Percentiles rank a stretch among this genome's conserved stretches.
Evolutionary conservation across 257 asterid genomes (phyloP).

Genomic region (Solanum chiquidenum): DNA sequence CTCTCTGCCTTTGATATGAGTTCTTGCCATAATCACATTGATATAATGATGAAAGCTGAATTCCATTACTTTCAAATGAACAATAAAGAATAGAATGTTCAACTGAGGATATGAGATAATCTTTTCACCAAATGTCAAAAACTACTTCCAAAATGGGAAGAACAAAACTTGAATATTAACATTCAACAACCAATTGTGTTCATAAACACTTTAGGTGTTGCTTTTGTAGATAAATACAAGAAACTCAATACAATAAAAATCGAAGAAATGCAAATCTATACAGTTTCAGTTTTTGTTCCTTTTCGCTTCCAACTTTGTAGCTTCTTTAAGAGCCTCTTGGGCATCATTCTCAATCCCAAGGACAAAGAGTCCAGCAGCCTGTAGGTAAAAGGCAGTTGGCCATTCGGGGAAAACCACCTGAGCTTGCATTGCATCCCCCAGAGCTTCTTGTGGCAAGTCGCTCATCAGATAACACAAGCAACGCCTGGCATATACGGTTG

Average conservation of each 20-base stretch:
- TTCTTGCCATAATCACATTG: background rate
- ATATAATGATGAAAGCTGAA: background rate
- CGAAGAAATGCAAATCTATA: conserved; percentile 1
- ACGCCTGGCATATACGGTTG: conserved; percentile 70
- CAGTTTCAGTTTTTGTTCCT: conserved; percentile 17
- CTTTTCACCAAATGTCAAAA: background rate
- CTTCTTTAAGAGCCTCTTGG: conserved; percentile 36
- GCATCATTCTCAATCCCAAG: conserved; percentile 40
- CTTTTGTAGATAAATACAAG: conserved; percentile 9
- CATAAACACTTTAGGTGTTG: background rate
- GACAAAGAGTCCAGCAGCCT: conserved; percentile 29
- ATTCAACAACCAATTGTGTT: background rate
- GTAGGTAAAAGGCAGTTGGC: conserved; percentile 40
- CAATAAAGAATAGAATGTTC: background rate
- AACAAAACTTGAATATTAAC: conserved; percentile 1
- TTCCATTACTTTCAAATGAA: background rate
- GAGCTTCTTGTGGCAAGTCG: conserved; percentile 29
- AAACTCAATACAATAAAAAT: background rate
- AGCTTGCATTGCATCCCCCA: conserved; percentile 37
- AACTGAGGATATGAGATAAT: background rate
- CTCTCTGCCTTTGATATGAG: background rate
- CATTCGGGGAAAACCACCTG: conserved; percentile 30
- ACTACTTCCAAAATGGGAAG: background rate
- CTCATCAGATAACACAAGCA: conserved; percentile 41
- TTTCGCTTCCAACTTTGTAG: conserved; percentile 27